Evolutionary conservation across 202 grass and related monocot species (phyloP).

Genomic region (Eragrostis tef): DNA sequence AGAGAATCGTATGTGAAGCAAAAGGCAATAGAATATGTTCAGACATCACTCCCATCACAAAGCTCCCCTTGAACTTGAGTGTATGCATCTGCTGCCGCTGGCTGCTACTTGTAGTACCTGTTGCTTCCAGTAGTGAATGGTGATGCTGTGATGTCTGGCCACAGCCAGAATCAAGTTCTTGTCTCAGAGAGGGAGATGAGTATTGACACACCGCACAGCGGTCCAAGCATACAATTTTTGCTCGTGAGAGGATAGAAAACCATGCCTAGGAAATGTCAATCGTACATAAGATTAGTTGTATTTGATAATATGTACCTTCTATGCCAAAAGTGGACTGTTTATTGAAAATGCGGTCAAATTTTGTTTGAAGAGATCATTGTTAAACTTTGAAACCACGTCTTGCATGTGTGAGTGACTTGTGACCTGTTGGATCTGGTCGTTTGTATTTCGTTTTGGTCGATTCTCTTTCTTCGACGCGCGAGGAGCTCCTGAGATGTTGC

Average conservation of each 20-base stretch:
- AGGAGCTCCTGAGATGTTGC: no score
- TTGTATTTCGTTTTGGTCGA: no score
- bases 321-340: not conserved
- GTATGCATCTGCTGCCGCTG: not conserved
- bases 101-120: not conserved
- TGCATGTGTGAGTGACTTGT: no score
- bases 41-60: slow-evolving; percentile 53
- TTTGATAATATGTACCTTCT: not conserved
- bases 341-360: not conserved
- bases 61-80: not conserved
- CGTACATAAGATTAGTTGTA: not conserved
- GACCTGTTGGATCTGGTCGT: no score
- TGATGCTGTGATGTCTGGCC: not conserved
- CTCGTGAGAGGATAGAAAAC: not conserved
- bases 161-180: not conserved
- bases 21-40: slow-evolving; percentile 78
- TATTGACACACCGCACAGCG: no score
- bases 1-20: slow-evolving; percentile 73
- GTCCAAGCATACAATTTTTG: not conserved
- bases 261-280: not conserved
- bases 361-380: not conserved
- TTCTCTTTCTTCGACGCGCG: no score
- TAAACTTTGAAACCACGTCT: not conserved
- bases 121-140: not conserved
- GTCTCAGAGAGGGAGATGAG: no score